phyloP scores from a whole-genome alignment of 768 basidiomycete species.

The Tremella fuciformis region DNA sequence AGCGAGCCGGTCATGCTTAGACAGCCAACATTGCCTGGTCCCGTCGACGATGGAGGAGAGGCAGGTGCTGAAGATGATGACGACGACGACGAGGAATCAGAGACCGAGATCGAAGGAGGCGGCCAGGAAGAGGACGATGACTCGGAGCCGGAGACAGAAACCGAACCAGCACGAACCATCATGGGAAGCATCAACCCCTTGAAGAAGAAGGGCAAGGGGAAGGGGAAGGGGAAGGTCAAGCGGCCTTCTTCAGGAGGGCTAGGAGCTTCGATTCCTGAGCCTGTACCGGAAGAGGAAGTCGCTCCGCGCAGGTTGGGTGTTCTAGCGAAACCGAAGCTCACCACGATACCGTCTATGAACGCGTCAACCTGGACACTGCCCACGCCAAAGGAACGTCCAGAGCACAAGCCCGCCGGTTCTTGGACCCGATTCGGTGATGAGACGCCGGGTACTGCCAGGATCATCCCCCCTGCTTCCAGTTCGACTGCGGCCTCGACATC shows the following conservation, averaged over 20 bases:
- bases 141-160: slow-evolving; percentile 41
- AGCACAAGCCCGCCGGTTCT: neutral
- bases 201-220: slow-evolving; percentile 19
- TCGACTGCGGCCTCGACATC: neutral
- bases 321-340: neutral
- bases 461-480: neutral
- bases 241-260: too few species aligned
- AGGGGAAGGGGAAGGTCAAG: slow-evolving; percentile 33
- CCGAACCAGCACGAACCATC: slow-evolving; percentile 13
- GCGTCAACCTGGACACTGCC: slow-evolving; percentile 35
- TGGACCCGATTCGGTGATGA: slow-evolving; percentile 41
- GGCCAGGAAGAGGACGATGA: slow-evolving; percentile 27
- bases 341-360: slow-evolving; percentile 14
- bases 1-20: slow-evolving; percentile 50
- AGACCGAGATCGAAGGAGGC: slow-evolving; percentile 22
- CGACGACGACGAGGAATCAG: slow-evolving; percentile 26
- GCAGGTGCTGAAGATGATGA: slow-evolving; percentile 43
- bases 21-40: slow-evolving; percentile 37
- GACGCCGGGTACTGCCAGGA: slow-evolving; percentile 21
- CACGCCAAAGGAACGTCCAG: slow-evolving; percentile 28
- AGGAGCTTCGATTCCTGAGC: too few species aligned
- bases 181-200: neutral
- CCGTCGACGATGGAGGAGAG: slow-evolving; percentile 30
- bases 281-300: slow-evolving; percentile 34
- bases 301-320: neutral